Conservation (phyloP, 768 basidiomycete genomes). For the Lyophyllum shimeji region DNA sequence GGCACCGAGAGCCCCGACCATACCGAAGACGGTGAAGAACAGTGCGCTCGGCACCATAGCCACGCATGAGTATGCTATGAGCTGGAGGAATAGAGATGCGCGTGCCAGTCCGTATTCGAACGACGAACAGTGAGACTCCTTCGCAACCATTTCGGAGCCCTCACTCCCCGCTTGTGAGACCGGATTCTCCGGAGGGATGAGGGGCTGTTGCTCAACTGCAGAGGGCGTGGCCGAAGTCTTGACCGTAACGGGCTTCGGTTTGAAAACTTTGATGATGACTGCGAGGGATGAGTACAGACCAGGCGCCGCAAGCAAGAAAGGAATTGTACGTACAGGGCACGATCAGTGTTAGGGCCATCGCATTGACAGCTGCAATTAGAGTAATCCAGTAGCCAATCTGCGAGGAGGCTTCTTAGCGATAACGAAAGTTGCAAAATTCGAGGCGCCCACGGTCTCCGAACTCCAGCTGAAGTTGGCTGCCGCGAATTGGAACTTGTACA, state of each 20-base stretch:
- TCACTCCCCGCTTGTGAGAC: neutral
- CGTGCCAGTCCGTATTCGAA: constrained; percentile 74
- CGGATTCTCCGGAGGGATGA: constrained; percentile 18
- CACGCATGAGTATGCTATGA: constrained; percentile 50
- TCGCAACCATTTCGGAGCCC: constrained; percentile 14
- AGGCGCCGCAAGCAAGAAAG: neutral
- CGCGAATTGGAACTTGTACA: constrained; percentile 67
- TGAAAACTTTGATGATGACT: constrained; percentile 59
- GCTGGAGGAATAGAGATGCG: constrained; percentile 57
- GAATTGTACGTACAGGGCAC: constrained; percentile 52
- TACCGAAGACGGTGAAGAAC: constrained; percentile 50
- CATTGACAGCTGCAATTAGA: constrained; percentile 49
- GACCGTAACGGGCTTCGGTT: constrained; percentile 38
- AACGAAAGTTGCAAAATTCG: neutral
- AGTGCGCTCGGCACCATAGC: constrained; percentile 42
- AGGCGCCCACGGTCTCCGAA: constrained; percentile 52
- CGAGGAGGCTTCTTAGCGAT: neutral
- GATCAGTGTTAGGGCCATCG: constrained; percentile 51
- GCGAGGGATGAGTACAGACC: neutral
- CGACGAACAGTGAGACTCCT: constrained; percentile 41
- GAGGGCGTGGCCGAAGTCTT: constrained; percentile 17
- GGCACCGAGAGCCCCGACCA: constrained; percentile 55
- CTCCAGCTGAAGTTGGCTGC: constrained; percentile 62
- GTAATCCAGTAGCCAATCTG: constrained; percentile 76
- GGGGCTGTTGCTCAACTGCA: constrained; percentile 28